These are phyloP conservation scores for Lecanicillium sp. DNA, from an alignment of 2,329 filamentous ascomycete genomes.

Conservation along the genomic window DNA sequence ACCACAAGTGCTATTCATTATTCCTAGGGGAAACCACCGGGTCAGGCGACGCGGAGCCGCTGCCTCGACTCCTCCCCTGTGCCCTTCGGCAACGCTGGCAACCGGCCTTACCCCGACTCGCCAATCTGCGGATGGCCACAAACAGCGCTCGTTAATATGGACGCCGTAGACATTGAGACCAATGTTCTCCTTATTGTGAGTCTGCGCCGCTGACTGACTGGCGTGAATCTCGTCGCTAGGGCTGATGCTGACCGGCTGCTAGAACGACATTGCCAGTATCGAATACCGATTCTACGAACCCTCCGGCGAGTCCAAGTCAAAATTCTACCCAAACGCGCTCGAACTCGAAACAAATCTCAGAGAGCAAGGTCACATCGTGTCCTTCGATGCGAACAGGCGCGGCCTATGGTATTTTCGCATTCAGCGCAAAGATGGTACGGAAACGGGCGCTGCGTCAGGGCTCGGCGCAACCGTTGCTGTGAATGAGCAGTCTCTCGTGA, in stretches of 20 bases:
- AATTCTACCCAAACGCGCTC: constrained; percentile 39
- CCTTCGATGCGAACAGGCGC: constrained; percentile 44
- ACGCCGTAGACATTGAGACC: constrained; percentile 57
- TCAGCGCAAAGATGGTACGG: constrained; percentile 33
- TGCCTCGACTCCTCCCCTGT: not conserved
- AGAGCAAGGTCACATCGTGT: constrained; percentile 47
- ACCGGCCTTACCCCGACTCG: not conserved
- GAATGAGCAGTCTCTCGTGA: not conserved
- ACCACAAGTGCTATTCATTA: not conserved
- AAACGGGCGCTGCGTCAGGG: constrained; percentile 16
- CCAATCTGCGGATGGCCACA: not conserved
- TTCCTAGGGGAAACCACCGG: not conserved
- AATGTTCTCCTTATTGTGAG: constrained; percentile 54
- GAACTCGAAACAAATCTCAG: constrained; percentile 47
- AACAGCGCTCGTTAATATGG: constrained; percentile 41
- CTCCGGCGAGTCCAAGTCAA: constrained; percentile 36
- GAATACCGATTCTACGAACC: constrained; percentile 51
- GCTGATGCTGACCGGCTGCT: constrained; percentile 17
- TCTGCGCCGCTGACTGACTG: constrained; percentile 18
- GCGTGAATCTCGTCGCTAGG: not conserved
- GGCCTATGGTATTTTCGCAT: constrained; percentile 52
- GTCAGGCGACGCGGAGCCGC: not conserved
- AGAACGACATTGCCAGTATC: constrained; percentile 54
- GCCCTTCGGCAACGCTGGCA: not conserved
- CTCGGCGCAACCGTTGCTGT: constrained; percentile 5